Evolutionary conservation across 768 basidiomycete genomes (phyloP).

Genomic region (Clitopilus hobsonii): DNA sequence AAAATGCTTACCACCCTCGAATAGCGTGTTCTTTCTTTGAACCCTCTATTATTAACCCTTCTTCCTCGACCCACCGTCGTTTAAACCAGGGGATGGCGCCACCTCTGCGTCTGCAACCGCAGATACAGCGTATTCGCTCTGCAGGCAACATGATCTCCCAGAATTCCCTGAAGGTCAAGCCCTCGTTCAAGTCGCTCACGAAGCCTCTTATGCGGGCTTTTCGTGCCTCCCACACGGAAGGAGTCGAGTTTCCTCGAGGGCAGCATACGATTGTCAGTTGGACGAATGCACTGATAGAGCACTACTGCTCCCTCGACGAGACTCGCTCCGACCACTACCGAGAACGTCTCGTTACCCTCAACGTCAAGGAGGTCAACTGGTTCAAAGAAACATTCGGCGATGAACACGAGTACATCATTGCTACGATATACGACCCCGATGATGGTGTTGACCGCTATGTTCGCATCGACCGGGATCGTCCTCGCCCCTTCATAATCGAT

Average conservation of each 20-base stretch:
- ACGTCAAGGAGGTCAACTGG: conserved; percentile 10
- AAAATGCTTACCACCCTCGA: background rate
- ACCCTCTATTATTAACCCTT: background rate
- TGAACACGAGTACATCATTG: conserved; percentile 11
- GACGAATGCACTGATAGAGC: conserved; percentile 7
- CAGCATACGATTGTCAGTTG: conserved; percentile 8
- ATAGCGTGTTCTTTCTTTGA: background rate
- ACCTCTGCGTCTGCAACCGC: conserved; percentile 5
- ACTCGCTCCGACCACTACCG: conserved; percentile 5
- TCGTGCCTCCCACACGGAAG: conserved; percentile 3
- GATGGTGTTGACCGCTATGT: conserved; percentile 8
- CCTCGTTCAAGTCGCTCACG: conserved; percentile 8
- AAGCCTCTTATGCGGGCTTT: conserved; percentile 8
- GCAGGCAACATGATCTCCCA: conserved; percentile 1
- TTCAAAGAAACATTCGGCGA: conserved; percentile 5
- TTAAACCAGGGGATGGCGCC: conserved; percentile 1
- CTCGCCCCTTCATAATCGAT: conserved; percentile 5
- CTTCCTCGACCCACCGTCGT: background rate
- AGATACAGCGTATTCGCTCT: conserved; percentile 10
- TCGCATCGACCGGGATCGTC: conserved; percentile 8
- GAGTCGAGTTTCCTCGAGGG: conserved; percentile 10
- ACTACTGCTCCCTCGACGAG: conserved; percentile 8
- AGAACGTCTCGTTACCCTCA: conserved; percentile 7
- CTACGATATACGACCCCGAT: conserved; percentile 9
- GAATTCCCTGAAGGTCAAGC: conserved; percentile 6